A percentile compares a stretch with the other conserved stretches of the same genome.
These are phyloP conservation scores for Quercus tomentella DNA, from an alignment of 331 rosid species.

Conservation along the genomic window DNA sequence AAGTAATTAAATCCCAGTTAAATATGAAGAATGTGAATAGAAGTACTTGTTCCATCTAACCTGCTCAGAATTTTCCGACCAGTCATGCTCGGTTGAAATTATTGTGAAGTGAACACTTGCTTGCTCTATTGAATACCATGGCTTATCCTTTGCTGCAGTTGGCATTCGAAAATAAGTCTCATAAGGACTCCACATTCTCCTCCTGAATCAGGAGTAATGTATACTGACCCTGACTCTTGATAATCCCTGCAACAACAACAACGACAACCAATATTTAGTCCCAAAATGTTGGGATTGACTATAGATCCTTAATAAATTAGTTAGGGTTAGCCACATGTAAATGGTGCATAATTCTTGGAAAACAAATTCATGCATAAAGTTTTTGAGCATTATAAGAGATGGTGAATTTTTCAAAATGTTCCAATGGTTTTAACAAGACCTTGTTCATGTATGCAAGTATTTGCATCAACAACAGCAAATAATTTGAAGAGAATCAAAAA, in stretches of 20 bases:
- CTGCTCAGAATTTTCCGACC: constrained; percentile 60
- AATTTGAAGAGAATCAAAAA: neutral
- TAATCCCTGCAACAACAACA: constrained; percentile 51
- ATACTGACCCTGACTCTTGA: constrained; percentile 46
- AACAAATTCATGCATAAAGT: neutral
- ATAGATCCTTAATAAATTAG: no score
- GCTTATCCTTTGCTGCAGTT: constrained; percentile 55
- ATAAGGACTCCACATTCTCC: constrained; percentile 94
- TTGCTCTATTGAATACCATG: constrained; percentile 91
- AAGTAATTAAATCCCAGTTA: no score
- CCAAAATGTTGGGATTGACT: no score
- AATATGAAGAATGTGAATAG: neutral
- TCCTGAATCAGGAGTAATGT: constrained; percentile 66
- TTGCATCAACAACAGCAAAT: neutral
- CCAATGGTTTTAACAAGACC: neutral
- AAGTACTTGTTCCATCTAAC: constrained; percentile 17
- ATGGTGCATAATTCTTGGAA: no score
- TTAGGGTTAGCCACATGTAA: no score
- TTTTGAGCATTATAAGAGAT: no score
- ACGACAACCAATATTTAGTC: no score
- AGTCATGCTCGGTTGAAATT: constrained; percentile 84
- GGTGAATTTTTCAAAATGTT: no score
- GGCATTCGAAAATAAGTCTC: constrained; percentile 89
- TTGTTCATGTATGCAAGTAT: neutral
- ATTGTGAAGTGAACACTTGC: constrained; percentile 73